Conservation (phyloP, 116 monocot species). For the Trichopus zeylanicus region DNA sequence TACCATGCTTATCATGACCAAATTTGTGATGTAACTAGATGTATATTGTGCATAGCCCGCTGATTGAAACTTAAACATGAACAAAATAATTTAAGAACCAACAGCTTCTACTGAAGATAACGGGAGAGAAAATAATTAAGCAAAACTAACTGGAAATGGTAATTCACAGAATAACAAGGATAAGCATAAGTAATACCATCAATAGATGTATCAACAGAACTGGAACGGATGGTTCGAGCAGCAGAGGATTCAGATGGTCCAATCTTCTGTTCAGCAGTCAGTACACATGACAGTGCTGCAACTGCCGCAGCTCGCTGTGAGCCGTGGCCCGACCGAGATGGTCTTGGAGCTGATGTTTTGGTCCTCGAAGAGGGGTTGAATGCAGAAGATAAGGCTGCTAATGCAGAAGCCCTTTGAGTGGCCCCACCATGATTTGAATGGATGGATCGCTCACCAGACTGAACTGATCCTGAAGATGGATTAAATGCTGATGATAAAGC, state of each 20-base stretch:
- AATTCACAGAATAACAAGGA: not conserved
- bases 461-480: slow-evolving; percentile 34
- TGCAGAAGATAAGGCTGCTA: slow-evolving; percentile 87
- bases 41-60: too few relatives aligned
- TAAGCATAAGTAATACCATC: slow-evolving; percentile 18
- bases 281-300: slow-evolving; percentile 80
- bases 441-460: slow-evolving; percentile 4
- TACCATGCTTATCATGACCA: too few relatives aligned
- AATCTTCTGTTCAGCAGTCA: slow-evolving; percentile 80
- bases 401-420: slow-evolving; percentile 92
- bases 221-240: slow-evolving; percentile 22
- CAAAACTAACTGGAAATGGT: not conserved
- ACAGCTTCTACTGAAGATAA: not conserved
- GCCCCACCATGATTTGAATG: slow-evolving; percentile 39
- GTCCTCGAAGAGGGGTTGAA: slow-evolving; percentile 60
- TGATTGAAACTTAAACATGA: too few relatives aligned
- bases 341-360: slow-evolving; percentile 30
- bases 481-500: slow-evolving; percentile 86
- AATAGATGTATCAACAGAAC: slow-evolving; percentile 25
- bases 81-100: not conserved
- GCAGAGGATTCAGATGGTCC: slow-evolving; percentile 37
- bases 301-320: slow-evolving; percentile 98
- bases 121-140: not conserved
- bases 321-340: slow-evolving; percentile 38
- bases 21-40: too few relatives aligned